A percentile compares a stretch with the other conserved stretches of the same genome.
phyloP scores from a whole-genome alignment of 257 asterid species.

The Solanum chmielewskii region DNA sequence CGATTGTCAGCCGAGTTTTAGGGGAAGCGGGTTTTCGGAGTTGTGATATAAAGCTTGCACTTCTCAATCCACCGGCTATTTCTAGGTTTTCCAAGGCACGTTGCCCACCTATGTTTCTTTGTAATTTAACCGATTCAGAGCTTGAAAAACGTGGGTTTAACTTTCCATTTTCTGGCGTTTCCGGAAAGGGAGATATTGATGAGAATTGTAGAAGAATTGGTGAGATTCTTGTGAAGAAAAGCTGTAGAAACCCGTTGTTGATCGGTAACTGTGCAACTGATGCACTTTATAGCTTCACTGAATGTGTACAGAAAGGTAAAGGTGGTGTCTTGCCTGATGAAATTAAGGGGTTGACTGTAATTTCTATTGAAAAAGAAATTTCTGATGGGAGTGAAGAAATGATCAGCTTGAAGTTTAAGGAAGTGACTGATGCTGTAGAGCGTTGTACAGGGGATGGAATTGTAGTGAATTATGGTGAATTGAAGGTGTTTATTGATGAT shows the following conservation, averaged over 20 bases:
- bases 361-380: conserved; percentile 45
- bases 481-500: conserved; percentile 44
- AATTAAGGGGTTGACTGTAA: conserved; percentile 35
- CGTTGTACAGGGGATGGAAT: conserved; percentile 41
- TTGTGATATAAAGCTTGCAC: conserved; percentile 57
- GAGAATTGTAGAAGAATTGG: conserved; percentile 57
- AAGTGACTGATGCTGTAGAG: conserved; percentile 24
- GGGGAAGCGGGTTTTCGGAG: conserved; percentile 90
- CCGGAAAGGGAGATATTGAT: conserved; percentile 22
- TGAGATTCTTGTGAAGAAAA: conserved; percentile 33
- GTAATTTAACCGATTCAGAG: conserved; percentile 40
- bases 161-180: conserved; percentile 44
- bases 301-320: conserved; percentile 36
- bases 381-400: conserved; percentile 34
- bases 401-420: conserved; percentile 39
- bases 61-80: conserved; percentile 53
- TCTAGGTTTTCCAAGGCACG: conserved; percentile 36
- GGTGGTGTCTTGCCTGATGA: conserved; percentile 40
- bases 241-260: conserved; percentile 54
- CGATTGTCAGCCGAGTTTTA: conserved; percentile 79
- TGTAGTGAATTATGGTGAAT: conserved; percentile 54
- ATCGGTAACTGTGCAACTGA: conserved; percentile 59
- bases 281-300: conserved; percentile 38
- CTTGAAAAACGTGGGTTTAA: conserved; percentile 26
- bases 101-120: conserved; percentile 40